These are phyloP conservation scores for Phialocephala subalpina DNA, from an alignment of 2,329 filamentous ascomycete genomes.

Conservation along the genomic window DNA sequence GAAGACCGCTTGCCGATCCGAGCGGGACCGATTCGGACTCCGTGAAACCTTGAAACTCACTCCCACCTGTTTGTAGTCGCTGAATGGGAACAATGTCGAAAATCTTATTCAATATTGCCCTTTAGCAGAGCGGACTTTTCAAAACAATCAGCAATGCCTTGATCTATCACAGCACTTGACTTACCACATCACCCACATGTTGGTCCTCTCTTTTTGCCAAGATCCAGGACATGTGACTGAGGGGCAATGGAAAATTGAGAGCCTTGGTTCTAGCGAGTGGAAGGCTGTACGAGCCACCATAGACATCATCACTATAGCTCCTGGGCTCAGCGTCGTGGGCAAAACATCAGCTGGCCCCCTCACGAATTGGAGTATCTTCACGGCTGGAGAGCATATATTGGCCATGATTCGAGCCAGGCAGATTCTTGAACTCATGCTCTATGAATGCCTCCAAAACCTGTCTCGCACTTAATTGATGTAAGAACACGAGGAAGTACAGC, in stretches of 20 bases:
- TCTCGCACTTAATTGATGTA: neutral
- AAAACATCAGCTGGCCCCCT: neutral
- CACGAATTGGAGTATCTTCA: neutral
- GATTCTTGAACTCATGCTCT: neutral
- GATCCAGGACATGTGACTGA: neutral
- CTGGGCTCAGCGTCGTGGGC: neutral
- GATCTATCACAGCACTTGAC: neutral
- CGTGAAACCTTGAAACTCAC: no score
- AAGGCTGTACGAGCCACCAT: neutral
- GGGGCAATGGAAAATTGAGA: neutral
- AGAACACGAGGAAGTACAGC: neutral
- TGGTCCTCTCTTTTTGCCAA: neutral
- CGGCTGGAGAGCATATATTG: neutral
- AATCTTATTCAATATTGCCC: no score
- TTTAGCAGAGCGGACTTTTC: no score
- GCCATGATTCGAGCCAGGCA: neutral
- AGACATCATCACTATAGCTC: neutral
- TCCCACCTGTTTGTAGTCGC: no score
- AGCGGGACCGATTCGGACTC: no score
- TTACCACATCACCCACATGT: neutral
- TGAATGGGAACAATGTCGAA: no score
- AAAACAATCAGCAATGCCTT: no score
- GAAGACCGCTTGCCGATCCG: no score
- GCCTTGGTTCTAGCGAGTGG: no score
- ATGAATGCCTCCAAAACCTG: slow-evolving; percentile 21